Conservation (phyloP, 345 rosid species). For the Eucalyptus microcorys region DNA sequence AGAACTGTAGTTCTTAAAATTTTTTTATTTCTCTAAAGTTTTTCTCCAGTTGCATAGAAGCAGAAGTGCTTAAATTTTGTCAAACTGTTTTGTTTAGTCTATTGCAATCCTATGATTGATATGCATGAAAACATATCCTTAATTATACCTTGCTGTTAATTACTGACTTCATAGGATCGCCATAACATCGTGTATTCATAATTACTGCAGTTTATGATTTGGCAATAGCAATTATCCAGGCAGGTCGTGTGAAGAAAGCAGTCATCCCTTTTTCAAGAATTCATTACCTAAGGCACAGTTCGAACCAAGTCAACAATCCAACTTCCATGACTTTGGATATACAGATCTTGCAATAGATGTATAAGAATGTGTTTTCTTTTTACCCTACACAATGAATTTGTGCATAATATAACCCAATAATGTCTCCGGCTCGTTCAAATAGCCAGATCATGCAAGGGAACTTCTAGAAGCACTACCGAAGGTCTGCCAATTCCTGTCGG, state of each 20-base stretch:
- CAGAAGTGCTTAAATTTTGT: background rate
- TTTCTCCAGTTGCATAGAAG: background rate
- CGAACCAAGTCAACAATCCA: background rate
- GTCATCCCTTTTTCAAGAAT: background rate
- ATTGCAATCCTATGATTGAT: background rate
- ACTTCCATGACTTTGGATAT: background rate
- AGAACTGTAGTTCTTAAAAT: background rate
- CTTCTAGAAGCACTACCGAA: background rate
- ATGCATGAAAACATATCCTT: background rate
- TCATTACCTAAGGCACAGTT: background rate
- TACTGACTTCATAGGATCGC: background rate
- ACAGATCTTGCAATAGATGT: background rate
- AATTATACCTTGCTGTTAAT: background rate
- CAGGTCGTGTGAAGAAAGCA: background rate
- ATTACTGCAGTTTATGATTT: background rate
- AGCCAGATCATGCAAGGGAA: slow-evolving; percentile 19
- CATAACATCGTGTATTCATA: background rate
- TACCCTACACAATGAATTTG: background rate
- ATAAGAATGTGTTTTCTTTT: background rate
- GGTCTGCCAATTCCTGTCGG: background rate
- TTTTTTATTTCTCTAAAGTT: background rate
- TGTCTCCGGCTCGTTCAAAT: slow-evolving; percentile 19
- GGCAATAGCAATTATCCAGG: background rate
- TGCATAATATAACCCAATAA: background rate
- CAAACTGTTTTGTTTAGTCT: background rate